Percentiles rank a stretch among this genome's conserved stretches.
phyloP scores from a whole-genome alignment of 192 early-diverging fungal species.

The Coemansia erecta region DNA sequence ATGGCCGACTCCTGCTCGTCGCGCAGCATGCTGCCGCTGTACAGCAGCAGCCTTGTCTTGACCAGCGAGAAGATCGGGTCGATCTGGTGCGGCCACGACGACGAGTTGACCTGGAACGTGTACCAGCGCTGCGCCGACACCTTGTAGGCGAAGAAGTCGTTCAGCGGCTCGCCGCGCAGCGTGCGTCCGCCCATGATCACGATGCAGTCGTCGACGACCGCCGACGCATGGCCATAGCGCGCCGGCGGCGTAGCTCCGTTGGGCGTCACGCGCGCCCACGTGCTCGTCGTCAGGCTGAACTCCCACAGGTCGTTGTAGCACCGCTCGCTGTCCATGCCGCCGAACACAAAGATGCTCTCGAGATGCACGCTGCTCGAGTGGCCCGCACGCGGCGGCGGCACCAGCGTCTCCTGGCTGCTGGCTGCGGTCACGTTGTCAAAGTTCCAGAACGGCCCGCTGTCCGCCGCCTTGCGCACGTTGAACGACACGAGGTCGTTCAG shows the following conservation, averaged over 20 bases:
- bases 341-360: conserved; percentile 49
- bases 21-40: conserved; percentile 41
- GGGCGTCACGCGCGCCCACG: conserved; percentile 43
- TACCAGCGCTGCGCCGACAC: conserved; percentile 54
- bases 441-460: conserved; percentile 40
- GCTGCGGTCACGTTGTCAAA: conserved; percentile 27
- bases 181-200: conserved; percentile 53
- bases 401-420: conserved; percentile 9
- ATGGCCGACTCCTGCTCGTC: conserved; percentile 23
- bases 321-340: conserved; percentile 45
- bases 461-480: conserved; percentile 42
- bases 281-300: conserved; percentile 26
- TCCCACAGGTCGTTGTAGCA: conserved; percentile 57
- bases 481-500: conserved; percentile 52
- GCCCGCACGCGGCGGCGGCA: conserved; percentile 34
- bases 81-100: conserved; percentile 48
- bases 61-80: conserved; percentile 51
- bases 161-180: conserved; percentile 30
- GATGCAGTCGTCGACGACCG: conserved; percentile 53
- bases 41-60: conserved; percentile 45
- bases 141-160: conserved; percentile 55
- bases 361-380: conserved; percentile 51
- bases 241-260: conserved; percentile 47
- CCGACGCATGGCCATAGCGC: conserved; percentile 50
- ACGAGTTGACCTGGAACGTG: conserved; percentile 51